phyloP scores from a whole-genome alignment of 805 yeast species.

The Huiozyma naganishii region DNA sequence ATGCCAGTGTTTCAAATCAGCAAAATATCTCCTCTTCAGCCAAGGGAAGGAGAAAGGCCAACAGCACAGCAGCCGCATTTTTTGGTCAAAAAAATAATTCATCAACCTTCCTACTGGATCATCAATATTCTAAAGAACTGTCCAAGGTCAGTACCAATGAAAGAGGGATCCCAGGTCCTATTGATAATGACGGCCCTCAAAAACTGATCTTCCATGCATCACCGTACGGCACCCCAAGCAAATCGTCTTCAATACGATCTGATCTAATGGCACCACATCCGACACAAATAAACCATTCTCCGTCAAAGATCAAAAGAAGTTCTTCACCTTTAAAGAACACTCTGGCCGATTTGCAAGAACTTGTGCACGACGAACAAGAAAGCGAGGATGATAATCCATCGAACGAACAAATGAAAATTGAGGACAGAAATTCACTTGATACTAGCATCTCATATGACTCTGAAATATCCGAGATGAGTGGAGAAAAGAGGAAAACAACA shows the following conservation, averaged over 20 bases:
- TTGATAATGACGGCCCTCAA: conserved; percentile 14
- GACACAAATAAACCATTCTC: conserved; percentile 1
- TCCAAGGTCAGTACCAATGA: neutral
- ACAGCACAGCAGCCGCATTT: conserved; percentile 15
- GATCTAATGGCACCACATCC: conserved; percentile 4
- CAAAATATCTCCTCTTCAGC: conserved; percentile 7
- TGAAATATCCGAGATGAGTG: conserved; percentile 1
- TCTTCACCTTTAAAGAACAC: conserved; percentile 7
- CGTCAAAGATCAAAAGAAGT: conserved; percentile 3
- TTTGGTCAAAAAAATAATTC: conserved; percentile 6
- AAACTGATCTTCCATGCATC: conserved; percentile 15
- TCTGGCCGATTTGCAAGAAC: conserved; percentile 5
- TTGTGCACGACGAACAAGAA: neutral
- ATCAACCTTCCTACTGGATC: conserved; percentile 2
- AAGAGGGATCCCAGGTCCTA: neutral
- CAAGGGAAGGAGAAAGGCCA: conserved; percentile 13
- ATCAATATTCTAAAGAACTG: neutral
- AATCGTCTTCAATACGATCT: neutral
- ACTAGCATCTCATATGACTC: conserved; percentile 7
- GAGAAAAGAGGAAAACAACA: neutral
- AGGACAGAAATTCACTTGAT: neutral
- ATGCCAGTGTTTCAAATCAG: conserved; percentile 4
- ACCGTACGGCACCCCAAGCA: conserved; percentile 1
- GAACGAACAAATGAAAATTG: neutral
- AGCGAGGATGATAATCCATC: neutral